Conservation (phyloP, 345 rosid species). For the Arabidopsis arenosa region DNA sequence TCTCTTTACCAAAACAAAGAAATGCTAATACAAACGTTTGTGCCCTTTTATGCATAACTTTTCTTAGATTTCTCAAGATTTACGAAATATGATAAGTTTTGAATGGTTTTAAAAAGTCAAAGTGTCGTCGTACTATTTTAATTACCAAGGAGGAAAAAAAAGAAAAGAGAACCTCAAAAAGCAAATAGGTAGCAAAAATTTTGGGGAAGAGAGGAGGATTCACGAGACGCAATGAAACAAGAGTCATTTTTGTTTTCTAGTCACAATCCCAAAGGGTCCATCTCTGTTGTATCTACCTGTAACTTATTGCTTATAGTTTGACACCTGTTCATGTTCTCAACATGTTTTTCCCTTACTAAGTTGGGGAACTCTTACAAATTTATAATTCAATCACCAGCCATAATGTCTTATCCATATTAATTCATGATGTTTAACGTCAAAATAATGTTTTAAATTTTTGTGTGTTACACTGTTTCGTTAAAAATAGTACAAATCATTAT, state of each 20-base stretch:
- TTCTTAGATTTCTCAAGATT: background rate
- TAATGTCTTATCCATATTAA: slow-evolving; percentile 8
- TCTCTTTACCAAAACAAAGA: no score
- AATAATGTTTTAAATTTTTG: background rate
- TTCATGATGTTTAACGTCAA: background rate
- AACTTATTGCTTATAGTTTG: slow-evolving; percentile 20
- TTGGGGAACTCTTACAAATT: slow-evolving; percentile 15
- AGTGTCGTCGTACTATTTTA: slow-evolving; percentile 25
- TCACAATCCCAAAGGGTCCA: slow-evolving; percentile 38
- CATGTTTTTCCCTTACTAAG: slow-evolving; percentile 19
- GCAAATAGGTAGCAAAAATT: background rate
- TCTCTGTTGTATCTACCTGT: slow-evolving; percentile 40
- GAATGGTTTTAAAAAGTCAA: slow-evolving; percentile 17
- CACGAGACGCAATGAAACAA: slow-evolving; percentile 43
- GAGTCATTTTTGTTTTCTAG: slow-evolving; percentile 30
- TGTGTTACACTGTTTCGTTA: no score
- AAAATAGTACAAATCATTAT: background rate
- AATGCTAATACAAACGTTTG: no score
- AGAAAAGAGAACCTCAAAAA: slow-evolving; percentile 2
- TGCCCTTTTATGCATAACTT: background rate
- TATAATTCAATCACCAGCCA: background rate
- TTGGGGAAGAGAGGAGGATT: slow-evolving; percentile 20
- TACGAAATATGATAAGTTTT: background rate
- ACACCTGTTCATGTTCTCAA: no score
- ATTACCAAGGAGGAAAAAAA: background rate